Conservation (phyloP, 768 basidiomycete species). For the Russula brevipes region DNA sequence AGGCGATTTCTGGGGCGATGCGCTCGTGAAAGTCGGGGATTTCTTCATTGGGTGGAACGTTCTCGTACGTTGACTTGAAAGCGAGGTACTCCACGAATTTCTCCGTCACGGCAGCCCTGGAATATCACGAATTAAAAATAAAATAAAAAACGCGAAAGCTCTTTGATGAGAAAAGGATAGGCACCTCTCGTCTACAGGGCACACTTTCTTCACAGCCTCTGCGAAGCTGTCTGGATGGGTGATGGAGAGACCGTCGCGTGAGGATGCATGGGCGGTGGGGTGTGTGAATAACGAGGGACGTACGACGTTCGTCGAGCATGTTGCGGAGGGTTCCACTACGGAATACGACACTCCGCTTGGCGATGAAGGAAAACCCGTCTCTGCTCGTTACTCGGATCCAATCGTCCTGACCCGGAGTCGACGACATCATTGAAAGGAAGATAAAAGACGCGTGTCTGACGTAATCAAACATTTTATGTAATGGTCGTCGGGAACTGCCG, state of each 20-base stretch:
- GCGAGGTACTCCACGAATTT: constrained; percentile 87
- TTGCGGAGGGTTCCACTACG: constrained; percentile 77
- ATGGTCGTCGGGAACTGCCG: no score
- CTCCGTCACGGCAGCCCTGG: constrained; percentile 64
- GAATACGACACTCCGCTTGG: constrained; percentile 68
- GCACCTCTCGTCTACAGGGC: constrained; percentile 67
- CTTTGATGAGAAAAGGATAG: not conserved
- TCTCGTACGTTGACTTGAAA: constrained; percentile 76
- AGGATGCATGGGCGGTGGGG: constrained; percentile 7
- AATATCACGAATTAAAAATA: not conserved
- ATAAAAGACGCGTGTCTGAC: constrained; percentile 1
- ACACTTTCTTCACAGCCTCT: constrained; percentile 67
- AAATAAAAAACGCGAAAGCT: not conserved
- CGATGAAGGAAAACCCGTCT: constrained; percentile 79
- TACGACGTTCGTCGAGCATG: constrained; percentile 60
- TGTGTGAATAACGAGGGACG: constrained; percentile 41
- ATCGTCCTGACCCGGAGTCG: constrained; percentile 35
- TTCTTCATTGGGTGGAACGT: constrained; percentile 67
- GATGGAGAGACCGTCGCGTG: not conserved
- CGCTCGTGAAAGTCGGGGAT: constrained; percentile 82
- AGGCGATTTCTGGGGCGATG: constrained; percentile 77
- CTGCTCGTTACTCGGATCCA: constrained; percentile 75
- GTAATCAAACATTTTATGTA: not conserved
- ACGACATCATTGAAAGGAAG: not conserved
- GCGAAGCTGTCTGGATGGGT: constrained; percentile 55